phyloP scores from a whole-genome alignment of 225 moss, liverwort and hornwort genomes.

The Climacium dendroides region DNA sequence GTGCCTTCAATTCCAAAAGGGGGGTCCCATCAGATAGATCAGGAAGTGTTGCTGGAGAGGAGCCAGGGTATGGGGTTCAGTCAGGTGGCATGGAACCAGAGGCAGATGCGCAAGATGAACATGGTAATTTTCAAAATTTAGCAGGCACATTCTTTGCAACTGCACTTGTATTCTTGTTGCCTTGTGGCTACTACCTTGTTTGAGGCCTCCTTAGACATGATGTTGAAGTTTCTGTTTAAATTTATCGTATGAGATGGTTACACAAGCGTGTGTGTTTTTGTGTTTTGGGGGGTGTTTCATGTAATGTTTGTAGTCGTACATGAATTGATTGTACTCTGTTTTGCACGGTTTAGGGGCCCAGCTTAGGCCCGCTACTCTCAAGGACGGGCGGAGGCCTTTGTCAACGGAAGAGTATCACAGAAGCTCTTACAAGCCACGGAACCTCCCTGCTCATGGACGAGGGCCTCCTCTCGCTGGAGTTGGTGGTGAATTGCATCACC shows the following conservation, averaged over 20 bases:
- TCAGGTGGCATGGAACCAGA: slow-evolving; percentile 40
- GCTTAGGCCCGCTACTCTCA: slow-evolving; percentile 72
- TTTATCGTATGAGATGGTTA: background rate
- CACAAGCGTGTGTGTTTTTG: background rate
- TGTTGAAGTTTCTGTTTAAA: background rate
- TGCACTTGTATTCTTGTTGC: background rate
- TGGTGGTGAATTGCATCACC: slow-evolving; percentile 82
- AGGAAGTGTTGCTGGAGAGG: slow-evolving; percentile 74
- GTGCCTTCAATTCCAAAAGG: slow-evolving; percentile 45
- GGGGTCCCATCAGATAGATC: slow-evolving; percentile 75
- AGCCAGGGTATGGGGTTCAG: slow-evolving; percentile 54
- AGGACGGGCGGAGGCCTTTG: slow-evolving; percentile 89
- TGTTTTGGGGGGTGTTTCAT: background rate
- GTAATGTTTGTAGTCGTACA: background rate
- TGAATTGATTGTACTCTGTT: background rate
- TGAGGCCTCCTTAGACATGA: background rate
- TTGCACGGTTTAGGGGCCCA: slow-evolving; percentile 40
- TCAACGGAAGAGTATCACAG: slow-evolving; percentile 96
- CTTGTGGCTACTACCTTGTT: background rate
- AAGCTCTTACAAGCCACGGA: slow-evolving; percentile 84
- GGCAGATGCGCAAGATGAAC: slow-evolving; percentile 35
- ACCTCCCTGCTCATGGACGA: slow-evolving; percentile 85
- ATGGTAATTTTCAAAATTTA: slow-evolving; percentile 2
- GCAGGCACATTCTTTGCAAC: background rate
- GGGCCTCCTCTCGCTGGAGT: slow-evolving; percentile 83